Evolutionary conservation across 768 basidiomycete species (phyloP).

Genomic region (Boletus insuetus): DNA sequence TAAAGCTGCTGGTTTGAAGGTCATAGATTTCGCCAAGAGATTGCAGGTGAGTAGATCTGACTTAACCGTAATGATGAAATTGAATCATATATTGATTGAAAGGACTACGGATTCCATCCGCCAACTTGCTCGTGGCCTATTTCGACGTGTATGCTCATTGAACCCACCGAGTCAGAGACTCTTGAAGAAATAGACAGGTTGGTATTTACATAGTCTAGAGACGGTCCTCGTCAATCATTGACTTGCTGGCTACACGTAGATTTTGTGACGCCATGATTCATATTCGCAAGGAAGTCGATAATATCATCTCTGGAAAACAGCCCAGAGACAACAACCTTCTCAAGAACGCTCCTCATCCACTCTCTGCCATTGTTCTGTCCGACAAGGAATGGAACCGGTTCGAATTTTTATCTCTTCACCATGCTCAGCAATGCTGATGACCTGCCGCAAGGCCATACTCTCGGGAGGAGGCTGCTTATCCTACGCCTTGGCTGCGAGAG

Average conservation of each 20-base stretch:
- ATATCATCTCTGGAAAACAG: constrained; percentile 82
- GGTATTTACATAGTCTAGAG: constrained; percentile 5
- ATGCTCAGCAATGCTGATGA: constrained; percentile 5
- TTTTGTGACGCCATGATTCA: constrained; percentile 99
- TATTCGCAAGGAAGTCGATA: constrained; percentile 89
- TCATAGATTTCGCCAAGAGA: constrained; percentile 95
- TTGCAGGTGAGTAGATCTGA: constrained; percentile 60
- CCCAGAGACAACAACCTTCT: constrained; percentile 89
- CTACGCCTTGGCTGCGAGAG: constrained; percentile 74
- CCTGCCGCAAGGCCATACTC: constrained; percentile 70
- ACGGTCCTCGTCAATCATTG: neutral
- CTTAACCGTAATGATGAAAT: neutral
- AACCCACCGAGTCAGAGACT: constrained; percentile 95
- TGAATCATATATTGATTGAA: neutral
- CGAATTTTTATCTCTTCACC: constrained; percentile 16
- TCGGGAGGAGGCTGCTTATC: constrained; percentile 88
- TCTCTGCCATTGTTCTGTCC: constrained; percentile 65
- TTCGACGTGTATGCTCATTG: constrained; percentile 95
- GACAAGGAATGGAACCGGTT: constrained; percentile 87
- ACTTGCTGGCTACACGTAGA: constrained; percentile 35
- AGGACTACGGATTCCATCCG: constrained; percentile 94
- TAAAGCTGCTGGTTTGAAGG: constrained; percentile 84
- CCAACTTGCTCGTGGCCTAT: constrained; percentile 99
- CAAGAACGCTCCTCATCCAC: constrained; percentile 92
- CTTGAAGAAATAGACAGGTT: constrained; percentile 89